Percentiles rank a stretch among this genome's conserved stretches.
Conservation (phyloP, 495 filamentous ascomycete species). For the Xylaria acuta region DNA sequence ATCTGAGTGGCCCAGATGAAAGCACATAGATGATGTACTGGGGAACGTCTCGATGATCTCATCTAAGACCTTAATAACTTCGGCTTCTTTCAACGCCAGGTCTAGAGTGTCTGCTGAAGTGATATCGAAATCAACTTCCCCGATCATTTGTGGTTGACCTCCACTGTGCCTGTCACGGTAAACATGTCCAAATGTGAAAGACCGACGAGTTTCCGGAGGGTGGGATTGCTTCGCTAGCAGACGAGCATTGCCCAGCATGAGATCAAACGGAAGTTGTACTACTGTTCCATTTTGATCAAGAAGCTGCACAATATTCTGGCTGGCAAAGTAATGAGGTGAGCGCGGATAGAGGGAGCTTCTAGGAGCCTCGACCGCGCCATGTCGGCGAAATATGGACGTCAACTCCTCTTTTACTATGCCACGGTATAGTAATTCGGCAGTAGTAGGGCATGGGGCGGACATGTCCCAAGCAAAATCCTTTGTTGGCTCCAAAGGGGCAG, state of each 20-base stretch:
- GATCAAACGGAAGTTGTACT: conserved; percentile 88
- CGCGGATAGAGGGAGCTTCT: conserved; percentile 80
- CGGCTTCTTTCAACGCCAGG: conserved; percentile 89
- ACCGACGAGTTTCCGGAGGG: conserved; percentile 69
- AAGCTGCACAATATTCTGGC: conserved; percentile 72
- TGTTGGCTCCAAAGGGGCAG: conserved; percentile 69
- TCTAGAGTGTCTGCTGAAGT: conserved; percentile 79
- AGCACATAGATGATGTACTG: conserved; percentile 79
- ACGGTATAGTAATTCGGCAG: conserved; percentile 71
- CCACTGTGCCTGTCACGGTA: conserved; percentile 77
- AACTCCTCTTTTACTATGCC: conserved; percentile 78
- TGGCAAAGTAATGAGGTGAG: conserved; percentile 73
- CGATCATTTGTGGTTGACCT: conserved; percentile 80
- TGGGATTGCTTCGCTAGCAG: conserved; percentile 71
- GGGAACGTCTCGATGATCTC: conserved; percentile 88
- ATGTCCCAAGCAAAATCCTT: conserved; percentile 91
- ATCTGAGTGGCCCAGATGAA: conserved; percentile 89
- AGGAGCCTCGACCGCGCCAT: conserved; percentile 84
- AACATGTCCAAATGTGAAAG: conserved; percentile 87
- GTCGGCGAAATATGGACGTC: conserved; percentile 81
- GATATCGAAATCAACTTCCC: conserved; percentile 96
- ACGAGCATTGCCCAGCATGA: conserved; percentile 88
- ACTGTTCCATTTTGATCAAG: conserved; percentile 83
- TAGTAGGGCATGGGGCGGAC: conserved; percentile 56
- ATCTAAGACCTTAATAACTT: conserved; percentile 92